Conservation (phyloP, 2,329 filamentous ascomycete species). For the Curvularia eragrostidis region DNA sequence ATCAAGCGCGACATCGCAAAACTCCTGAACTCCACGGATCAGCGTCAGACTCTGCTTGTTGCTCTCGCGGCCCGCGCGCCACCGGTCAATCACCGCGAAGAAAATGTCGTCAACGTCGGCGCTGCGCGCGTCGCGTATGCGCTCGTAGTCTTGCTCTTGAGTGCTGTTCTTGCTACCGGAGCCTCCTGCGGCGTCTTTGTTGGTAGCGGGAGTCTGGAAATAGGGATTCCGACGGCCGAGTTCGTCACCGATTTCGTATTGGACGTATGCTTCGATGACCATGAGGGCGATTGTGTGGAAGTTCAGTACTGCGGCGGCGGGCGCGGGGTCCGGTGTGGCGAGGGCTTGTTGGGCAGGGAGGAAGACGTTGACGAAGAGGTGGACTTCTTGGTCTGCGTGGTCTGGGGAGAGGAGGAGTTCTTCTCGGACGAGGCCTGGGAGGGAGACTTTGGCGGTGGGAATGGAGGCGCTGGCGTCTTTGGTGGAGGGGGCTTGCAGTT, state of each 20-base stretch:
- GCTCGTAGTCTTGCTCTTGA: slow-evolving; percentile 10
- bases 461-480: slow-evolving; percentile 14
- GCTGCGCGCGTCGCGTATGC: slow-evolving; percentile 13
- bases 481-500: slow-evolving; percentile 14
- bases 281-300: slow-evolving; percentile 45
- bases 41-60: slow-evolving; percentile 23
- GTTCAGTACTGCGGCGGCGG: slow-evolving; percentile 37
- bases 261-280: slow-evolving; percentile 38
- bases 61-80: slow-evolving; percentile 33
- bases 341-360: slow-evolving; percentile 34
- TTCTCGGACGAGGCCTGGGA: slow-evolving; percentile 49
- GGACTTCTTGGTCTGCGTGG: slow-evolving; percentile 31
- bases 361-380: slow-evolving; percentile 40
- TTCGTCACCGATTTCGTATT: slow-evolving; percentile 39
- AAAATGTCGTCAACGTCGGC: slow-evolving; percentile 42
- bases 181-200: too few species aligned
- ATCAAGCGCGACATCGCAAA: slow-evolving; percentile 43
- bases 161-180: background rate
- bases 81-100: slow-evolving; percentile 42
- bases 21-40: slow-evolving; percentile 43
- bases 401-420: slow-evolving; percentile 36
- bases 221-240: slow-evolving; percentile 1
- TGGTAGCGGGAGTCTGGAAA: background rate
- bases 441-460: slow-evolving; percentile 41
- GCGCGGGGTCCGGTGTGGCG: slow-evolving; percentile 25